Percentiles rank a stretch among this genome's conserved stretches.
Conservation (phyloP, 495 filamentous ascomycete species). For the Hypoxylon subgilvum region DNA sequence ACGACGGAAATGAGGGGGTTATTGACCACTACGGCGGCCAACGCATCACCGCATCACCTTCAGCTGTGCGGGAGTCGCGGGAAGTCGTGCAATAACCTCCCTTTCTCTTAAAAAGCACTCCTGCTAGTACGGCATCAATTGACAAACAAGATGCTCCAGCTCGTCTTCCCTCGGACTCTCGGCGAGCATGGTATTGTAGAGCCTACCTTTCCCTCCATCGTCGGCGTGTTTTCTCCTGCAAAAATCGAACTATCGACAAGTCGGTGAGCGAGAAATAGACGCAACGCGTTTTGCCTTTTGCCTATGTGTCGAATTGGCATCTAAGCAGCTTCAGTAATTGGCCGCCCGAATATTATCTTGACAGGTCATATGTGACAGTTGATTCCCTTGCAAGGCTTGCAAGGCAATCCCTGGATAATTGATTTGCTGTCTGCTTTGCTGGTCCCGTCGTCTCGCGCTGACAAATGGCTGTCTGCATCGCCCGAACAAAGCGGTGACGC, state of each 20-base stretch:
- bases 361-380: conserved; percentile 33
- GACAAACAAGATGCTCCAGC: conserved; percentile 8
- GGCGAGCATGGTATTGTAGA: conserved; percentile 11
- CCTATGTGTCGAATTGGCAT: not conserved
- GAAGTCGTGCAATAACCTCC: conserved; percentile 18
- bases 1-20: conserved; percentile 16
- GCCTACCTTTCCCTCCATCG: conserved; percentile 18
- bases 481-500: conserved; percentile 12
- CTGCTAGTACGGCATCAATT: conserved; percentile 20
- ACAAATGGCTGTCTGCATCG: conserved; percentile 25
- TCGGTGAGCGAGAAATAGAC: conserved; percentile 21
- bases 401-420: conserved; percentile 18
- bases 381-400: no score
- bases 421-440: conserved; percentile 31
- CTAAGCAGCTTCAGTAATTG: conserved; percentile 23
- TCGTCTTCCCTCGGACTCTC: conserved; percentile 14
- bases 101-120: conserved; percentile 27
- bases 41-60: conserved; percentile 36
- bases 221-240: conserved; percentile 27
- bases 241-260: conserved; percentile 6
- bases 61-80: conserved; percentile 29
- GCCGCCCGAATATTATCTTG: conserved; percentile 24
- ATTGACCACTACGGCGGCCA: conserved; percentile 29
- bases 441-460: conserved; percentile 16
- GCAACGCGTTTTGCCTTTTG: no score